Percentiles rank a stretch among this genome's conserved stretches.
Conservation (phyloP, 805 yeast genomes). For the Yarrowia porcina region DNA sequence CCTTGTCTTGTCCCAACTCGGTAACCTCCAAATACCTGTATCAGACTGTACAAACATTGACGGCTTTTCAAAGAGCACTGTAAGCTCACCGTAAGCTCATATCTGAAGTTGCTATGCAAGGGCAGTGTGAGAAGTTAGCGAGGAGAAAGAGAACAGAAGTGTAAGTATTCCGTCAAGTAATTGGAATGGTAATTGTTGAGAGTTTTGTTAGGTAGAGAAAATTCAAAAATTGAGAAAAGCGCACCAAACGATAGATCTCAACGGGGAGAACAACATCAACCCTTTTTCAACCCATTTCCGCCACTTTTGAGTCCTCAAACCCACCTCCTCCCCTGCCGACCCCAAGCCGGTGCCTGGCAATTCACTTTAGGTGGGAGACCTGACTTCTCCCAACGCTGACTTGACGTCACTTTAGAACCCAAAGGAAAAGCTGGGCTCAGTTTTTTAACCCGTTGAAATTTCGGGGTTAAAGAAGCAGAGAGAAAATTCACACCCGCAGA, state of each 20-base stretch:
- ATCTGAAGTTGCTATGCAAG: slow-evolving; percentile 8
- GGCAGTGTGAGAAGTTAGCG: background rate
- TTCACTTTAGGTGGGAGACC: background rate
- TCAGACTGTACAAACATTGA: background rate
- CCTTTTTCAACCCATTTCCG: too few relatives aligned
- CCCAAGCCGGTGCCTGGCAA: background rate
- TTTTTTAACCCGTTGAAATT: background rate
- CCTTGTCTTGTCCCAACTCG: background rate
- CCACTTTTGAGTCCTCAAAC: background rate
- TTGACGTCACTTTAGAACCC: slow-evolving; percentile 1
- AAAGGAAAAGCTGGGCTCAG: background rate
- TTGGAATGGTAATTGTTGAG: background rate
- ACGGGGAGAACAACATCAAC: too few relatives aligned
- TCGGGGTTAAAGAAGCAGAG: slow-evolving; percentile 3
- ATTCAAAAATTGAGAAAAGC: background rate
- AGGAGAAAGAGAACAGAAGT: background rate
- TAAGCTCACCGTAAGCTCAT: slow-evolving; percentile 10
- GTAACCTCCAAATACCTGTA: background rate
- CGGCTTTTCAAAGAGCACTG: background rate
- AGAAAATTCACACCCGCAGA: background rate
- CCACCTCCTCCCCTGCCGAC: background rate
- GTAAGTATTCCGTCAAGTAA: background rate
- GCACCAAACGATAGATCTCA: background rate
- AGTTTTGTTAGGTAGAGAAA: background rate
- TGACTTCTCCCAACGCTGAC: background rate